phyloP scores from a whole-genome alignment of 2,329 filamentous ascomycete genomes.

The Capronia epimyces region DNA sequence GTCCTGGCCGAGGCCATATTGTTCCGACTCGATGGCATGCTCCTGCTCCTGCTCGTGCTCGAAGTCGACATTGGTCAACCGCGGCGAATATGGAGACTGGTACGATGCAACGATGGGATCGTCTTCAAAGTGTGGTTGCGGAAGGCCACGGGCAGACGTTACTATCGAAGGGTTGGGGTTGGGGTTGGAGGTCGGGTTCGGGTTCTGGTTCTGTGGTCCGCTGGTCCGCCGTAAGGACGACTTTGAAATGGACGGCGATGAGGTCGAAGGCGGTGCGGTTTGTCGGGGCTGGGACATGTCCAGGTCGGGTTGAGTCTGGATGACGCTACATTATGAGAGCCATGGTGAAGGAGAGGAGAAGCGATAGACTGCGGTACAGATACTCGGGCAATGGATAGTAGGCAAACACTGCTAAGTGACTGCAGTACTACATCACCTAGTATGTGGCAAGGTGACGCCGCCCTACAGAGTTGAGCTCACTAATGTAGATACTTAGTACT shows the following conservation, averaged over 20 bases:
- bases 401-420: neutral
- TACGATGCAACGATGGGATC: slow-evolving; percentile 18
- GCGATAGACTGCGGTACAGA: too few species aligned
- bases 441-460: too few species aligned
- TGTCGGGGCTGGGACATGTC: slow-evolving; percentile 25
- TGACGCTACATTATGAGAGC: slow-evolving; percentile 10
- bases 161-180: neutral
- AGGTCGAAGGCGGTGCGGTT: slow-evolving; percentile 22
- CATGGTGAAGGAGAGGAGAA: neutral
- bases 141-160: slow-evolving; percentile 13
- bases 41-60: slow-evolving; percentile 14
- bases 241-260: slow-evolving; percentile 28
- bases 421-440: too few species aligned
- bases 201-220: slow-evolving; percentile 2
- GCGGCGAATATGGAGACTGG: slow-evolving; percentile 5
- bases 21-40: slow-evolving; percentile 20
- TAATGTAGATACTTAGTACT: too few species aligned
- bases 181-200: neutral
- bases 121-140: slow-evolving; percentile 27
- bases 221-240: slow-evolving; percentile 25
- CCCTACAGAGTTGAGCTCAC: too few species aligned
- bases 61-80: slow-evolving; percentile 7
- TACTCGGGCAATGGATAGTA: neutral
- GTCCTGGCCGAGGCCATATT: slow-evolving; percentile 8
- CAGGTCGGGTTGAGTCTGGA: neutral